A percentile compares a stretch with the other conserved stretches of the same genome.
phyloP scores from a whole-genome alignment of 192 early-diverging fungal species.

The Chytriomyces confervae region DNA sequence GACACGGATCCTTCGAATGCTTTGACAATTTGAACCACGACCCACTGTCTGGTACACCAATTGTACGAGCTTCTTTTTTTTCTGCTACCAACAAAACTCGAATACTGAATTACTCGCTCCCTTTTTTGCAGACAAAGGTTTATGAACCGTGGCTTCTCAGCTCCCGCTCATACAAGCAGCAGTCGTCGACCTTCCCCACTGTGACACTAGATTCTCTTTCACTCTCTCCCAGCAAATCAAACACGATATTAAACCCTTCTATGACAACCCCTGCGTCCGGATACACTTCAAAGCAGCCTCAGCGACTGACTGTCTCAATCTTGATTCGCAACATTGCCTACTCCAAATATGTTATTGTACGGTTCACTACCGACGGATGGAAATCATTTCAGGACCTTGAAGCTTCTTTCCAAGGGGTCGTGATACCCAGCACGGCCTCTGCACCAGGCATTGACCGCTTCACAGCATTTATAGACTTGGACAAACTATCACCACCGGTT shows the following conservation, averaged over 20 bases:
- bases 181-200: neutral
- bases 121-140: constrained; percentile 15
- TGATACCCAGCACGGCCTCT: constrained; percentile 41
- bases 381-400: constrained; percentile 66
- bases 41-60: no score
- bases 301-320: constrained; percentile 69
- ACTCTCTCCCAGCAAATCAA: constrained; percentile 20
- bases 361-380: constrained; percentile 87
- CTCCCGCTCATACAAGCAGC: constrained; percentile 2
- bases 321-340: constrained; percentile 87
- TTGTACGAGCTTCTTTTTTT: no score
- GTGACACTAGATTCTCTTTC: constrained; percentile 25
- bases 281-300: constrained; percentile 53
- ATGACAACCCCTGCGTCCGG: neutral
- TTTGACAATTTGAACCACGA: neutral
- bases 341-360: constrained; percentile 78
- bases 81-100: no score
- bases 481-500: constrained; percentile 7
- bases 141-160: constrained; percentile 23
- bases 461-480: constrained; percentile 68
- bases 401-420: constrained; percentile 68
- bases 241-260: neutral
- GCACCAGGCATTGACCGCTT: constrained; percentile 73
- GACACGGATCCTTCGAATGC: neutral
- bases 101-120: no score